Conservation (phyloP, 305 asterid species). For the Ilex paraguariensis region DNA sequence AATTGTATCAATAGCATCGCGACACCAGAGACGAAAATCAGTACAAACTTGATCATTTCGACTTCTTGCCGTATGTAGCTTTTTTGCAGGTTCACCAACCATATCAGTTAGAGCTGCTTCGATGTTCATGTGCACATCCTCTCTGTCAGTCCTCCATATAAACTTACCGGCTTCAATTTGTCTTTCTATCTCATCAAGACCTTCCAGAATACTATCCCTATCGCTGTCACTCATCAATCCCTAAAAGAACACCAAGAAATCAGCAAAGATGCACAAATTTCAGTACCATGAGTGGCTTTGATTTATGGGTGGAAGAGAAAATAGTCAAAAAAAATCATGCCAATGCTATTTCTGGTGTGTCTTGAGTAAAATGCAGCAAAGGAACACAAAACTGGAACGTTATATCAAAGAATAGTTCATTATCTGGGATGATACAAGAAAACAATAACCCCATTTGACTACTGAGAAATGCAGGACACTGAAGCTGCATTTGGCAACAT, state of each 20-base stretch:
- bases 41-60: conserved; percentile 94
- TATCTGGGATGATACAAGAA: no score
- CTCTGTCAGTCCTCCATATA: conserved; percentile 89
- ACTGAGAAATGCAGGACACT: no score
- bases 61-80: conserved; percentile 96
- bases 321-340: no score
- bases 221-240: conserved; percentile 82
- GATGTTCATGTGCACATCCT: conserved; percentile 98
- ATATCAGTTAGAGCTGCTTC: conserved; percentile 95
- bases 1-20: conserved; percentile 71
- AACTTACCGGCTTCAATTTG: conserved; percentile 73
- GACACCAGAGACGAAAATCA: conserved; percentile 88
- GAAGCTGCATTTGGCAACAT: no score
- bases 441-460: no score
- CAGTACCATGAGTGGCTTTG: no score
- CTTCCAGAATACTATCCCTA: conserved; percentile 53
- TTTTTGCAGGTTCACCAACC: conserved; percentile 96
- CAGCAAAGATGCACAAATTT: not conserved
- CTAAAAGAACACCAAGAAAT: conserved; percentile 24
- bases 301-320: no score
- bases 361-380: no score
- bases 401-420: no score
- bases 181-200: conserved; percentile 69
- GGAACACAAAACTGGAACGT: no score
- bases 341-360: no score